Base-by-base conservation (phyloP, 352 stramenopile genomes). In the Pythium periplocum region DNA sequence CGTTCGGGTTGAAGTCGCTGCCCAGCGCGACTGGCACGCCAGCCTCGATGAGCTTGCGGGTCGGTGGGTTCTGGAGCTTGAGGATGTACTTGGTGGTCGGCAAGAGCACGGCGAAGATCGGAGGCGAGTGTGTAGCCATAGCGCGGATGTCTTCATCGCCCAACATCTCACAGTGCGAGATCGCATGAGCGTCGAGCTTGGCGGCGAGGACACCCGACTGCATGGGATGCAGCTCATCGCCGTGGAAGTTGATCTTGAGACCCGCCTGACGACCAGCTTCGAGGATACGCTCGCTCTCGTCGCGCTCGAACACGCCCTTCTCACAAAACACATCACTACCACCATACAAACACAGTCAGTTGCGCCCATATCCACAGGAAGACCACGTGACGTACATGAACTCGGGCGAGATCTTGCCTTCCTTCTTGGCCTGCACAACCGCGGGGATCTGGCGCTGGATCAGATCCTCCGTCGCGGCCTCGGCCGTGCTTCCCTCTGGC, bases 1-100 rank as follows among this genome's bases (percentile, higher is more conserved):
- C 83, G 57, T 92, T 94, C 53, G 83, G 81, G 60, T 94, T 92
- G 64, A 86, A 94, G 61, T 94, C 83, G 37, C 75, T 89, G 39
- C 80, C 83, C 7, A 94, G 76, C 31, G 83, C 83, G 12, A 92
- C 70, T 1, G 79, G 78, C 43, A 94, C 83, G 17, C 62, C 64
- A 34, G 65, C 68, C 9, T 68, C 55, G 44, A 93, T 87, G 75
- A 92, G 86, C 51, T 85, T 75, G 44, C 79, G 73, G 32, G 81
- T 68, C 6, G 83, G 83, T 12, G 81, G 81, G 45, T 74, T 90
- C 32, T 71, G 68, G 32, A 94, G 62, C 60, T 89, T 90, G 43
- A 91, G 63, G 37, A 94, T 90, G 57, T 83, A 90, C 60, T 87
- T 90, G 68, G 81, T 94, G 26, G 83, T 92, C 4, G 81, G 83